Conservation (phyloP, 257 asterid species). For the Solanum bukasovii region DNA sequence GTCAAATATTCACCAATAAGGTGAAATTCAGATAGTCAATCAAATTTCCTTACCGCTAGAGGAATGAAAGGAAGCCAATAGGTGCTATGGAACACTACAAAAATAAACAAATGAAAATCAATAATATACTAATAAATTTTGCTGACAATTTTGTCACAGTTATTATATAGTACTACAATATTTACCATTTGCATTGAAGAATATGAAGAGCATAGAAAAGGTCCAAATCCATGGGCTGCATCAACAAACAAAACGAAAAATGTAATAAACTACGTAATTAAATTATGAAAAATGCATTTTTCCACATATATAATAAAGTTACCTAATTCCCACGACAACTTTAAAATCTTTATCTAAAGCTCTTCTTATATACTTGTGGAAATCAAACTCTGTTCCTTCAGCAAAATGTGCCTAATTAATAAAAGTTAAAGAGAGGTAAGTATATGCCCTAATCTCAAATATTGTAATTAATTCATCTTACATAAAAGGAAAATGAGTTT, state of each 20-base stretch:
- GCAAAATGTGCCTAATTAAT: conserved; percentile 60
- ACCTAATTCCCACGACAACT: conserved; percentile 71
- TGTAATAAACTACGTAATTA: not conserved
- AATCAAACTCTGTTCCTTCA: conserved; percentile 43
- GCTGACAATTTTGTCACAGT: not conserved
- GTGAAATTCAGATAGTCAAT: not conserved
- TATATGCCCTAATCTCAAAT: not conserved
- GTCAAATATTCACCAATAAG: too few relatives aligned
- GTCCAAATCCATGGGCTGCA: conserved; percentile 69
- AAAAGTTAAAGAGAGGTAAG: not conserved
- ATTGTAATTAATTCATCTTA: not conserved
- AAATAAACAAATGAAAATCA: not conserved
- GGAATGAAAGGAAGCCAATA: conserved; percentile 76
- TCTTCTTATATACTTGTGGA: conserved; percentile 52
- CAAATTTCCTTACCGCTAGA: conserved; percentile 29
- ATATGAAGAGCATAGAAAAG: conserved; percentile 68
- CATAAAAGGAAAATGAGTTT: not conserved
- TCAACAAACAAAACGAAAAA: not conserved
- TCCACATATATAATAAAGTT: not conserved
- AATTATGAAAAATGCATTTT: not conserved
- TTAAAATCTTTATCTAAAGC: conserved; percentile 61
- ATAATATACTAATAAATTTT: not conserved
- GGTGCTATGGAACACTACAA: conserved; percentile 55
- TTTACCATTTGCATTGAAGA: conserved; percentile 60
- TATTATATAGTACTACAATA: not conserved